Percentiles rank a stretch among this genome's conserved stretches.
phyloP scores from a whole-genome alignment of 805 yeast genomes.

The Wickerhamiella nectarea region DNA sequence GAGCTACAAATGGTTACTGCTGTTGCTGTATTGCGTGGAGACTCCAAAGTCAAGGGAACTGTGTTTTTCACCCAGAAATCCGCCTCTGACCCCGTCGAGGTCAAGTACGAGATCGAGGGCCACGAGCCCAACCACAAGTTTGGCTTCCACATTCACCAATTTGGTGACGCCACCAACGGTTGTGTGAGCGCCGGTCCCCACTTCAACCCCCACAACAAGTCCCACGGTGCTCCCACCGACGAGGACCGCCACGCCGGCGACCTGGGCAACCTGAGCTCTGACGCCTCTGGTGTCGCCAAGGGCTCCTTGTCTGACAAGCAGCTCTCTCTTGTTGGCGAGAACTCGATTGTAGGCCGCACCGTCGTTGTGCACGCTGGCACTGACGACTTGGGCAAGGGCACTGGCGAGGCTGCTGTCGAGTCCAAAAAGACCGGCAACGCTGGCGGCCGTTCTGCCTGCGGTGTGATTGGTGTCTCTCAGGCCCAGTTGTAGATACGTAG shows the following conservation, averaged over 20 bases:
- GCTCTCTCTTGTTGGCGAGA: conserved; percentile 71
- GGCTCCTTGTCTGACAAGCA: conserved; percentile 69
- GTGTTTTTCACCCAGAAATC: conserved; percentile 76
- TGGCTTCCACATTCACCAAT: conserved; percentile 96
- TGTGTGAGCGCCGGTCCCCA: conserved; percentile 98
- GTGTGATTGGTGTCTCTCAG: conserved; percentile 71
- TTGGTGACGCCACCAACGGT: conserved; percentile 98
- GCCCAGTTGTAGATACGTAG: conserved; percentile 1
- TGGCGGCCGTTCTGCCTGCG: conserved; percentile 97
- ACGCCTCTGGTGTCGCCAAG: conserved; percentile 78
- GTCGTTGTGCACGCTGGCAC: conserved; percentile 87
- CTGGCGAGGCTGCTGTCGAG: conserved; percentile 46
- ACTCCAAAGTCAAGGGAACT: conserved; percentile 73
- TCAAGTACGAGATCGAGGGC: conserved; percentile 73
- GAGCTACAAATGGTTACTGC: conserved; percentile 22
- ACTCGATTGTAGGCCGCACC: conserved; percentile 87
- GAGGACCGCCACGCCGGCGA: conserved; percentile 76
- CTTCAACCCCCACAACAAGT: conserved; percentile 78
- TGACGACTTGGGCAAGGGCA: conserved; percentile 93
- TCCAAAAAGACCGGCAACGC: conserved; percentile 94
- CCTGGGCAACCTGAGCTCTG: conserved; percentile 86
- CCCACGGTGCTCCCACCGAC: conserved; percentile 82
- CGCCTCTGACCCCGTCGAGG: conserved; percentile 70
- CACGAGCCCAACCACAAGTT: conserved; percentile 57
- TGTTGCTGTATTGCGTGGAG: conserved; percentile 97